These are phyloP conservation scores for Psilocybe cyanescens DNA, from an alignment of 768 basidiomycete species.

Conservation along the genomic window DNA sequence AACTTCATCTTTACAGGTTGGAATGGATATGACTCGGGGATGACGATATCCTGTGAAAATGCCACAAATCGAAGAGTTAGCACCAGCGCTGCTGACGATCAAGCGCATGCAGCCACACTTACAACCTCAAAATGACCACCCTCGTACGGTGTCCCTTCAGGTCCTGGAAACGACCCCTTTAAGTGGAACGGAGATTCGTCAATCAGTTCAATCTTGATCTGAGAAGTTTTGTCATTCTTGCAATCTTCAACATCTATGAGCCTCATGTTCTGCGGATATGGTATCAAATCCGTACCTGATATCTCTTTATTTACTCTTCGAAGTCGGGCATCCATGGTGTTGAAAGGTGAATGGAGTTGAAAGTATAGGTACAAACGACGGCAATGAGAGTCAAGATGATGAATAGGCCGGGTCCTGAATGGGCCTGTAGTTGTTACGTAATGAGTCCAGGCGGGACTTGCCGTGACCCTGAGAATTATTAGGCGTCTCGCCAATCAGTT, in stretches of 20 bases:
- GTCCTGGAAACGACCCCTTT: conserved; percentile 89
- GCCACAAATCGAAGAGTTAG: not conserved
- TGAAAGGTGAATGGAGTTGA: conserved; percentile 10
- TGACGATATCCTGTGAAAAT: conserved; percentile 77
- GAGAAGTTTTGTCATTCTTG: conserved; percentile 92
- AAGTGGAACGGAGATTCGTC: conserved; percentile 92
- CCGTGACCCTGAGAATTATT: not conserved
- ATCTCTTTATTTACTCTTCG: conserved; percentile 96
- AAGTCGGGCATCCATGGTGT: conserved; percentile 81
- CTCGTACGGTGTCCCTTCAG: conserved; percentile 91
- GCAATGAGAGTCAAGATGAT: conserved; percentile 3
- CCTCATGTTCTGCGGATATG: conserved; percentile 1
- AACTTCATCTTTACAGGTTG: conserved; percentile 99
- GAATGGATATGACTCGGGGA: conserved; percentile 91
- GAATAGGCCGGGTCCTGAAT: not conserved
- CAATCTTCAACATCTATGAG: conserved; percentile 60
- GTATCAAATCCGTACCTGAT: conserved; percentile 50
- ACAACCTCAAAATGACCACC: conserved; percentile 93
- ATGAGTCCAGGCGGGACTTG: not conserved
- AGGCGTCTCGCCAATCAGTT: not conserved
- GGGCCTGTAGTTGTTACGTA: not conserved
- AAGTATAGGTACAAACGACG: conserved; percentile 3
- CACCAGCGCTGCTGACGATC: not conserved
- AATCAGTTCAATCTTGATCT: conserved; percentile 84
- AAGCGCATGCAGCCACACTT: conserved; percentile 34